These are phyloP conservation scores for Amylostereum chailletii DNA, from an alignment of 1,284 basidiomycete species.

Conservation along the genomic window DNA sequence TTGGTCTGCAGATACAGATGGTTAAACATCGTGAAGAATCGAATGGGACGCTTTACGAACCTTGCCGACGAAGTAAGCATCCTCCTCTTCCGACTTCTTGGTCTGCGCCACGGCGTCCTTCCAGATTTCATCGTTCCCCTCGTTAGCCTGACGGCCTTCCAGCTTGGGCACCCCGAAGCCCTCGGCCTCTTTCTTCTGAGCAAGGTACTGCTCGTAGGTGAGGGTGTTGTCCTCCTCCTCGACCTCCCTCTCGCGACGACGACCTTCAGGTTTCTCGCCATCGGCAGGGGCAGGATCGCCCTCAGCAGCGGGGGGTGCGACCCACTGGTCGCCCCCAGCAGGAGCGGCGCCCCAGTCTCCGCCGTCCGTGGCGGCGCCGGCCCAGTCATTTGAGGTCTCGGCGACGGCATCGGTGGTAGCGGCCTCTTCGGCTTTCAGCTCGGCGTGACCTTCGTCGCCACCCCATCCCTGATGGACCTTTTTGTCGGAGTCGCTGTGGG, in stretches of 20 bases:
- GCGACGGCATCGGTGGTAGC: slow-evolving; percentile 34
- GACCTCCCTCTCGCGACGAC: slow-evolving; percentile 37
- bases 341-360: slow-evolving; percentile 19
- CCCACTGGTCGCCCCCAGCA: slow-evolving; percentile 29
- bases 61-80: slow-evolving; percentile 71
- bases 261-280: slow-evolving; percentile 26
- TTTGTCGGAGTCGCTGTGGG: slow-evolving; percentile 78
- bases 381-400: slow-evolving; percentile 30
- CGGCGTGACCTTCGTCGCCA: slow-evolving; percentile 73
- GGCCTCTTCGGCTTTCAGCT: slow-evolving; percentile 66
- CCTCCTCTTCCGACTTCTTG: slow-evolving; percentile 51
- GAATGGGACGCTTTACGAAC: slow-evolving; percentile 25
- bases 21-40: background rate
- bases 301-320: slow-evolving; percentile 24
- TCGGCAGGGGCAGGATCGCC: slow-evolving; percentile 27
- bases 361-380: slow-evolving; percentile 25
- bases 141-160: slow-evolving; percentile 65
- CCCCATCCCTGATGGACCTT: slow-evolving; percentile 90
- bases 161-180: slow-evolving; percentile 54
- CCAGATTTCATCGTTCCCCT: slow-evolving; percentile 53
- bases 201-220: slow-evolving; percentile 78
- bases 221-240: slow-evolving; percentile 94
- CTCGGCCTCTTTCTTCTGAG: slow-evolving; percentile 59
- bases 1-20: slow-evolving; percentile 37
- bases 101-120: slow-evolving; percentile 54